Percentiles rank a stretch among this genome's conserved stretches.
phyloP scores from a whole-genome alignment of 768 basidiomycete species.

The Melanogaster broomeanus region DNA sequence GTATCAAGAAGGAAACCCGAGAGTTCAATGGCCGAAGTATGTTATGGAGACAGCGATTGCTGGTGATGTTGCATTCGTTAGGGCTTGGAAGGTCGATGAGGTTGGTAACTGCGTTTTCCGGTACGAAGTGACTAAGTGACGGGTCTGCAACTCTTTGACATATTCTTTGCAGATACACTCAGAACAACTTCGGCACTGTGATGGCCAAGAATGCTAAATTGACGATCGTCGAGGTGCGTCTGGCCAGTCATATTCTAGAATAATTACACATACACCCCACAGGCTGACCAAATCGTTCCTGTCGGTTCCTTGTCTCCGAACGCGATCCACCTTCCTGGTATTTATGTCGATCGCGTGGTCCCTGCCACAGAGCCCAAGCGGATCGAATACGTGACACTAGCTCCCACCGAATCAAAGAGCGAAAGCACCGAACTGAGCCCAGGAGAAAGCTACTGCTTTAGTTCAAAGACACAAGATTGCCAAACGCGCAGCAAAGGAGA shows the following conservation, averaged over 20 bases:
- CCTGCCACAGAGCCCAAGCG: slow-evolving; percentile 72
- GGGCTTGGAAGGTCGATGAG: slow-evolving; percentile 93
- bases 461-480: slow-evolving; percentile 75
- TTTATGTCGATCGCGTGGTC: slow-evolving; percentile 90
- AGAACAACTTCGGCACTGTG: slow-evolving; percentile 83
- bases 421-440: slow-evolving; percentile 36
- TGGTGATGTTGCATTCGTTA: slow-evolving; percentile 83
- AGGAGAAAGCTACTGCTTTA: slow-evolving; percentile 53
- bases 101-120: slow-evolving; percentile 90
- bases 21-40: slow-evolving; percentile 81
- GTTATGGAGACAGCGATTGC: slow-evolving; percentile 79
- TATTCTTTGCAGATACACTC: slow-evolving; percentile 59
- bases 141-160: not conserved
- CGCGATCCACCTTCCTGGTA: slow-evolving; percentile 78
- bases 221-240: slow-evolving; percentile 83
- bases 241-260: slow-evolving; percentile 3
- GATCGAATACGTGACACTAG: slow-evolving; percentile 75
- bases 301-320: slow-evolving; percentile 79
- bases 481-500: slow-evolving; percentile 84
- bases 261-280: not conserved
- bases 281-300: slow-evolving; percentile 92
- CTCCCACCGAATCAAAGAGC: slow-evolving; percentile 42
- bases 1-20: slow-evolving; percentile 73
- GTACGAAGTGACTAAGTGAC: slow-evolving; percentile 38
- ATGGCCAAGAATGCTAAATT: slow-evolving; percentile 91